Evolutionary conservation across 805 yeast genomes (phyloP).

Genomic region (Starmerella ratchasimensis): DNA sequence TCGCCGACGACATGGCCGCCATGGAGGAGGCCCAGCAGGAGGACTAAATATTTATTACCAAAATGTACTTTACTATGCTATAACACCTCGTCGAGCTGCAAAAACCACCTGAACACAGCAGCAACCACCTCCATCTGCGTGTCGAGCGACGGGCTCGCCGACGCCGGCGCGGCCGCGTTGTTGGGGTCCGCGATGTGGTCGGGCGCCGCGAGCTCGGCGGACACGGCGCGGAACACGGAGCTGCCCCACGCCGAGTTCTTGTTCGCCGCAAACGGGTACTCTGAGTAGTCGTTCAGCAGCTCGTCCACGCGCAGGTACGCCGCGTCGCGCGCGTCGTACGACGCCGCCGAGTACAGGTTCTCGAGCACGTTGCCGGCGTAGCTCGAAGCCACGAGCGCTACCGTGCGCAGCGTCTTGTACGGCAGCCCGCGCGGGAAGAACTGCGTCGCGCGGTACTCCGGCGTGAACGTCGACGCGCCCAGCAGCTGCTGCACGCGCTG

Average conservation of each 20-base stretch:
- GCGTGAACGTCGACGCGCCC: slow-evolving; percentile 45
- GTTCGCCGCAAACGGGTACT: slow-evolving; percentile 62
- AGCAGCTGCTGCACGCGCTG: slow-evolving; percentile 57
- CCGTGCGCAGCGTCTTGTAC: slow-evolving; percentile 59
- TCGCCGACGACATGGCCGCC: too few species aligned
- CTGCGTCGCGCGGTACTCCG: slow-evolving; percentile 39
- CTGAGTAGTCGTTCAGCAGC: slow-evolving; percentile 63
- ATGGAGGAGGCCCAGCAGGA: too few species aligned
- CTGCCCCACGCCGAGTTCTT: slow-evolving; percentile 30
- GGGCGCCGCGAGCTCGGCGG: slow-evolving; percentile 31
- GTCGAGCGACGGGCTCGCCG: slow-evolving; percentile 8
- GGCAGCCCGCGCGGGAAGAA: slow-evolving; percentile 59
- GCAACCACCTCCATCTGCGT: slow-evolving; percentile 83
- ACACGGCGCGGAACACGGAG: slow-evolving; percentile 39
- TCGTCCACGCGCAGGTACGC: slow-evolving; percentile 95
- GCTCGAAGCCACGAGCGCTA: slow-evolving; percentile 73
- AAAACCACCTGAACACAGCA: slow-evolving; percentile 78
- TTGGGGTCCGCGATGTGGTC: background rate
- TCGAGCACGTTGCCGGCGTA: slow-evolving; percentile 95
- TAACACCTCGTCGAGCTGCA: slow-evolving; percentile 60
- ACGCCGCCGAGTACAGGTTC: slow-evolving; percentile 57
- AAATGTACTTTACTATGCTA: slow-evolving; percentile 15
- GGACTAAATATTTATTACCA: too few species aligned
- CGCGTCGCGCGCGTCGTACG: slow-evolving; percentile 78
- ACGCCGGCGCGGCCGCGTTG: background rate